Conservation (phyloP, 108 stramenopile genomes). For the Pseudonitzschia multiseries region DNA sequence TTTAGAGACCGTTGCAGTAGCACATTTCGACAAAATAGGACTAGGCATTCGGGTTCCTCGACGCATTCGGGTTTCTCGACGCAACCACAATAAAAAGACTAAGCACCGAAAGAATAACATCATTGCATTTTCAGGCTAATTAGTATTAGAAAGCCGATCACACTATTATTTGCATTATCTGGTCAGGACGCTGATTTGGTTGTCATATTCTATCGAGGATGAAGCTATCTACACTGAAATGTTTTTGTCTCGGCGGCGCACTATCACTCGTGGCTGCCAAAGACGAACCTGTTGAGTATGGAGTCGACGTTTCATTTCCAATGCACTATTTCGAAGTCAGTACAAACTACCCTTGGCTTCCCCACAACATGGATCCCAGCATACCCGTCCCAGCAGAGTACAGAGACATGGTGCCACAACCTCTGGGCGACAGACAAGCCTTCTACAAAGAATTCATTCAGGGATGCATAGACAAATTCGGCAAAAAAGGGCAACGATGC, state of each 20-base stretch:
- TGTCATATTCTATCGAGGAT: neutral
- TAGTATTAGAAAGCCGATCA: neutral
- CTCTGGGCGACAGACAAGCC: constrained; percentile 56
- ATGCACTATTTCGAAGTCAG: constrained; percentile 64
- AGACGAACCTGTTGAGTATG: constrained; percentile 52
- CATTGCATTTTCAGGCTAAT: too few species aligned
- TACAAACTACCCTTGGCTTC: constrained; percentile 79
- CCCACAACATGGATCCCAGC: constrained; percentile 67
- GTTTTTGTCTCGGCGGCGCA: neutral
- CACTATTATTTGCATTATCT: neutral
- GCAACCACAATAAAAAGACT: too few species aligned
- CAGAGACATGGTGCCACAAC: constrained; percentile 57
- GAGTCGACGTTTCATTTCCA: constrained; percentile 84
- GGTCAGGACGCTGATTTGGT: too few species aligned
- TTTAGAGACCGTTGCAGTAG: too few species aligned
- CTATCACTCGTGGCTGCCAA: neutral
- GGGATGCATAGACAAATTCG: constrained; percentile 59
- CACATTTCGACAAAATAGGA: too few species aligned
- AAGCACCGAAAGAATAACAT: too few species aligned
- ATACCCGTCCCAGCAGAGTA: constrained; percentile 48
- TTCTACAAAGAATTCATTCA: constrained; percentile 58
- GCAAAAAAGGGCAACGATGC: constrained; percentile 44
- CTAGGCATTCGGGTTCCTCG: too few species aligned
- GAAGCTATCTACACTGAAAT: neutral
- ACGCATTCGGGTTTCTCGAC: too few species aligned